Base-by-base conservation (phyloP, 106 monocot species). In the Dioscorea dumetorum region DNA sequence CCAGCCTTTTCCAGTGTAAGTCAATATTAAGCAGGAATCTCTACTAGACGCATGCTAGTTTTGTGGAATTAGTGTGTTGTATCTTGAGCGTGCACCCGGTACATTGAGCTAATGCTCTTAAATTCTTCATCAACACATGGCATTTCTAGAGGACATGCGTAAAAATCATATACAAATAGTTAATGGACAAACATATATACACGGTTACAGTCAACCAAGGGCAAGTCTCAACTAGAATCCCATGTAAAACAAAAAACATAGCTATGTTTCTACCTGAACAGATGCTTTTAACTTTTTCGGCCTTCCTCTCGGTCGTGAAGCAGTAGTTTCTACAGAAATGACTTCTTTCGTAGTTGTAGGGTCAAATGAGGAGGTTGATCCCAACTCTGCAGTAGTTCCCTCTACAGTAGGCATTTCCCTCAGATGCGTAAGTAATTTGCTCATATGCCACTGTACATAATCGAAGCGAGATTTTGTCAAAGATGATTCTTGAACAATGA, bases 361-460 rank as follows among this genome's bases (percentile, higher is more conserved):
- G n/a, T 78, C 78, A 48, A 41, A 18, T 50, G 66, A 72, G 6
- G 60, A 73, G 41, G 49, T 51, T 10, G 51, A 74, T 64, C 75
- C 74, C 64, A 59, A 9, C 57, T 83, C 72, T 20, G 77, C 73
- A 14, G 56, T 41, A 28, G 66, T 24, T 57, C 84, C 84, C 52
- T 88, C 82, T 63, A 68, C 51, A 4, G 77, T 76, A 13, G 84
- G 88, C 91, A 92, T 85, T 49, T 81, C 77, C 64, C 88, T 80
- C 22, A 92, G 82, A 76, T 80, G 79, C 57, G 67, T 65, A 24
- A 92, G 82, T 72, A 92, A 74, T 80, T 78, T 88, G 60, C 64
- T 92, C 87, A 92, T 85, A 51, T 85, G 82, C 69, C 70, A 76
- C 17, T 88, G 91, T 4, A 76, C 91, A 72, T 85, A 83, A 72